A percentile compares a stretch with the other conserved stretches of the same genome.
Evolutionary conservation across 306 rosid species (phyloP).

Genomic region (Pterocarpus macrocarpus): DNA sequence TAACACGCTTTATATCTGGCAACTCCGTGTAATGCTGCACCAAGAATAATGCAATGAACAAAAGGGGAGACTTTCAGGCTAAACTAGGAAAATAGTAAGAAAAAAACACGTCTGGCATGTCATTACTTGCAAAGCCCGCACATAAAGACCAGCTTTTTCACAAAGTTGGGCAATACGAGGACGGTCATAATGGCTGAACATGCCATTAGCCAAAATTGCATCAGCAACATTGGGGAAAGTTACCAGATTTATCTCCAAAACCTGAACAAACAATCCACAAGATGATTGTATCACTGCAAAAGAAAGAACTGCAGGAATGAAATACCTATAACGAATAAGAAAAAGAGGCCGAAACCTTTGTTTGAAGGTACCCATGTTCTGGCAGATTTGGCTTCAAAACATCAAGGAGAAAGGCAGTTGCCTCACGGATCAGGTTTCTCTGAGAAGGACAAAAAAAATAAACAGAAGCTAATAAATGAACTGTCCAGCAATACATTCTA

Average conservation of each 20-base stretch:
- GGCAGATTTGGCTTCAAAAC: conserved; percentile 98
- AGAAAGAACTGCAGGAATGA: conserved; percentile 22
- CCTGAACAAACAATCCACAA: conserved; percentile 61
- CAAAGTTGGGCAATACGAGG: conserved; percentile 97
- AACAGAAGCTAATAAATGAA: conserved; percentile 42
- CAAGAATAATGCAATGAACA: conserved; percentile 46
- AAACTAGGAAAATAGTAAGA: conserved; percentile 1
- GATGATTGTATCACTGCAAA: conserved; percentile 42
- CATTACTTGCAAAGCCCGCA: conserved; percentile 94
- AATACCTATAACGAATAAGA: conserved; percentile 29
- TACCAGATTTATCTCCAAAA: conserved; percentile 95
- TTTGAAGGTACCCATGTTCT: conserved; percentile 90
- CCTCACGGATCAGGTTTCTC: conserved; percentile 99
- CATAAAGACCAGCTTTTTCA: conserved; percentile 96
- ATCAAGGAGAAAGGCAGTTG: conserved; percentile 94
- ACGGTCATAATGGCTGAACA: conserved; percentile 98
- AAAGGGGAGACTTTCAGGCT: conserved; percentile 10
- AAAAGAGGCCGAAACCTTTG: conserved; percentile 68
- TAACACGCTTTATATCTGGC: conserved; percentile 97
- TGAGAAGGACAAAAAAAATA: conserved; percentile 45
- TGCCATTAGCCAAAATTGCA: conserved; percentile 98
- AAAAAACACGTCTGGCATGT: conserved; percentile 29
- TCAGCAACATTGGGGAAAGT: conserved; percentile 98
- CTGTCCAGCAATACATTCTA: conserved; percentile 33
- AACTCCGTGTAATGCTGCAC: conserved; percentile 97